Evolutionary conservation across 2,329 filamentous ascomycete genomes (phyloP).

Genomic region (Mycosphaerella sp.): DNA sequence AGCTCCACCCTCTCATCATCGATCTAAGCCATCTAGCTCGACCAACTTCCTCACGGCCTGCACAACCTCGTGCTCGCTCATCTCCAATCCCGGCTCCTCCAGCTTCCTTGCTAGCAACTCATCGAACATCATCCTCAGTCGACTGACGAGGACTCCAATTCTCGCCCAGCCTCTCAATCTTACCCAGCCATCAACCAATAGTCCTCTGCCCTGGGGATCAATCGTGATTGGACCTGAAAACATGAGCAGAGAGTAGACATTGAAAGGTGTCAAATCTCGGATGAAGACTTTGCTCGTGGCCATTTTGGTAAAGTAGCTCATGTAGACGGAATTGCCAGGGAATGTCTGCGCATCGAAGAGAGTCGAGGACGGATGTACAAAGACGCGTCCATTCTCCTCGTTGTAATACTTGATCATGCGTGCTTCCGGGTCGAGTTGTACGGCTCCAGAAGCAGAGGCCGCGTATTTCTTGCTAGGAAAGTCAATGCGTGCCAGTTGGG

Average conservation of each 20-base stretch:
- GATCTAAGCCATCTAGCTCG: conserved; percentile 67
- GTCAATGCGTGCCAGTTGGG: conserved; percentile 85
- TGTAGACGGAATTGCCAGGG: conserved; percentile 65
- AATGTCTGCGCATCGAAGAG: conserved; percentile 79
- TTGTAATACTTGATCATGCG: conserved; percentile 89
- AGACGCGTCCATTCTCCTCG: conserved; percentile 75
- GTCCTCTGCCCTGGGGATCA: conserved; percentile 77
- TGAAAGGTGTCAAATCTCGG: conserved; percentile 86
- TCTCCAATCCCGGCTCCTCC: conserved; percentile 56
- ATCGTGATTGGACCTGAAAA: conserved; percentile 81
- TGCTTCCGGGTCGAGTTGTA: conserved; percentile 89
- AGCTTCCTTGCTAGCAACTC: conserved; percentile 73
- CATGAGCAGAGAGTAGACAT: conserved; percentile 78
- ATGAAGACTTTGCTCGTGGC: conserved; percentile 89
- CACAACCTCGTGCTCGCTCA: conserved; percentile 58
- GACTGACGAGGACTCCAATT: conserved; percentile 81
- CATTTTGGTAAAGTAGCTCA: conserved; percentile 90
- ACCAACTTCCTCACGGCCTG: conserved; percentile 72
- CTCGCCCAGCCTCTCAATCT: conserved; percentile 83
- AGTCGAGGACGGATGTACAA: conserved; percentile 84
- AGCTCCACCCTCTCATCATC: conserved; percentile 15
- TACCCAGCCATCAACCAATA: conserved; percentile 90
- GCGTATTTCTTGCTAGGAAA: conserved; percentile 96
- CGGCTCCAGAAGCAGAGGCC: conserved; percentile 75
- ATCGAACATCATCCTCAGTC: conserved; percentile 81